These are phyloP conservation scores for Vicia faba DNA, from an alignment of 306 rosid species.

Conservation along the genomic window DNA sequence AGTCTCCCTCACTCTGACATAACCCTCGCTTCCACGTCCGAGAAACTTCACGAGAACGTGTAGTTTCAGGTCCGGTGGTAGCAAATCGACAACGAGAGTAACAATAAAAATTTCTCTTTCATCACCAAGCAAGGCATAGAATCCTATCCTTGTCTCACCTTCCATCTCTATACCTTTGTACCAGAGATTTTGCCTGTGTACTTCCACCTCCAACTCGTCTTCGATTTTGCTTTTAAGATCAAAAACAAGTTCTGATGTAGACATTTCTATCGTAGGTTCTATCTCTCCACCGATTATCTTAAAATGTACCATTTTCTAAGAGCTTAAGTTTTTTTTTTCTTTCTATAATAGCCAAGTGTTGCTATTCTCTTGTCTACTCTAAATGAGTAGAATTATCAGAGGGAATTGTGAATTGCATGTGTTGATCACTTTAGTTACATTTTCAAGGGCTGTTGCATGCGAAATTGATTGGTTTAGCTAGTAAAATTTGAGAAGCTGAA, in stretches of 20 bases:
- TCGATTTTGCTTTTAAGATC: slow-evolving; percentile 40
- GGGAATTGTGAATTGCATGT: slow-evolving; percentile 24
- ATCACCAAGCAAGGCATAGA: background rate
- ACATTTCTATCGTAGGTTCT: slow-evolving; percentile 34
- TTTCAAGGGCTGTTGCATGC: slow-evolving; percentile 21
- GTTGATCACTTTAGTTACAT: slow-evolving; percentile 9
- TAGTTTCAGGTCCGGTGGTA: slow-evolving; percentile 17
- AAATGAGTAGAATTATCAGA: background rate
- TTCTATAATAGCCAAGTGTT: background rate
- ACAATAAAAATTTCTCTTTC: slow-evolving; percentile 2
- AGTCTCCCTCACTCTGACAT: slow-evolving; percentile 42
- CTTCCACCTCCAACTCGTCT: slow-evolving; percentile 22
- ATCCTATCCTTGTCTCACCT: background rate
- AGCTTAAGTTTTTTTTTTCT: background rate
- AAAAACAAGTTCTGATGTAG: background rate
- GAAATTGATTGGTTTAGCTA: background rate
- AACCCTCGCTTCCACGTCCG: background rate
- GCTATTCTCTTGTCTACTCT: background rate
- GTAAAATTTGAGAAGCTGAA: slow-evolving; percentile 34
- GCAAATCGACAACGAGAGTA: slow-evolving; percentile 30
- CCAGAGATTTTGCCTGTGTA: slow-evolving; percentile 41
- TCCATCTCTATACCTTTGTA: slow-evolving; percentile 1
- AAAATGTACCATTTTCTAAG: slow-evolving; percentile 24
- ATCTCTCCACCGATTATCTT: slow-evolving; percentile 36
- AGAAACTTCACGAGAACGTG: slow-evolving; percentile 32